phyloP scores from a whole-genome alignment of 2,329 filamentous ascomycete genomes.

The Fusarium temperatum region DNA sequence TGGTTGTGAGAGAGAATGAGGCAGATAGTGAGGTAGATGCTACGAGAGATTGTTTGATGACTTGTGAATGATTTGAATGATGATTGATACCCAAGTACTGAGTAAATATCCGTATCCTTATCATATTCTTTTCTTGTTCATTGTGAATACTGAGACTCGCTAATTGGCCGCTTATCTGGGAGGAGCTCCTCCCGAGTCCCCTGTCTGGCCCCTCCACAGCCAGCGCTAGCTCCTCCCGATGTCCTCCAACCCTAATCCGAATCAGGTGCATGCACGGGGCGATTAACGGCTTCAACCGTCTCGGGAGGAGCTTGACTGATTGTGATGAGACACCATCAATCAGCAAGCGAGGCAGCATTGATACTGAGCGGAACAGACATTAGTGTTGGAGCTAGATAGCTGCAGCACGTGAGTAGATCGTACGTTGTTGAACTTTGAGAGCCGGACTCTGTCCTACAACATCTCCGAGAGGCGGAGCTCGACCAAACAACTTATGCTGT shows the following conservation, averaged over 20 bases:
- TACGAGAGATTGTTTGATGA: no score
- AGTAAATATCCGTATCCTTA: background rate
- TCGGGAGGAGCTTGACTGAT: background rate
- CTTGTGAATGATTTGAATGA: background rate
- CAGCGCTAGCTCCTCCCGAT: slow-evolving; percentile 19
- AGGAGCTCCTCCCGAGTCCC: slow-evolving; percentile 7
- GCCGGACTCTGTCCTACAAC: background rate
- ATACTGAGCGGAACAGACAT: rapidly evolving
- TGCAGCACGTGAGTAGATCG: background rate
- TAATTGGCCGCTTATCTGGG: background rate
- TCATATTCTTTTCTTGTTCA: background rate
- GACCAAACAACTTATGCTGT: background rate
- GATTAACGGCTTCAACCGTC: background rate
- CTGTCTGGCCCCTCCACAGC: background rate
- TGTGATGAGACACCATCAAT: background rate
- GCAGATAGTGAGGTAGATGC: background rate
- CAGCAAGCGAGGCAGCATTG: background rate
- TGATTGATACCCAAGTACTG: background rate
- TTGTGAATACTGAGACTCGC: background rate
- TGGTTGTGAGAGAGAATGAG: background rate
- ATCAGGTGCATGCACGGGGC: background rate
- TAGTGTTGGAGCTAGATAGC: background rate
- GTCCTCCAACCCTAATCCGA: background rate
- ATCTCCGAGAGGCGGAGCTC: slow-evolving; percentile 8
- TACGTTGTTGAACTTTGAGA: background rate